Evolutionary conservation across 805 yeast species (phyloP), one percentile per base, ranked within the genome.

Genomic region (Priceomyces fermenticarens): DNA sequence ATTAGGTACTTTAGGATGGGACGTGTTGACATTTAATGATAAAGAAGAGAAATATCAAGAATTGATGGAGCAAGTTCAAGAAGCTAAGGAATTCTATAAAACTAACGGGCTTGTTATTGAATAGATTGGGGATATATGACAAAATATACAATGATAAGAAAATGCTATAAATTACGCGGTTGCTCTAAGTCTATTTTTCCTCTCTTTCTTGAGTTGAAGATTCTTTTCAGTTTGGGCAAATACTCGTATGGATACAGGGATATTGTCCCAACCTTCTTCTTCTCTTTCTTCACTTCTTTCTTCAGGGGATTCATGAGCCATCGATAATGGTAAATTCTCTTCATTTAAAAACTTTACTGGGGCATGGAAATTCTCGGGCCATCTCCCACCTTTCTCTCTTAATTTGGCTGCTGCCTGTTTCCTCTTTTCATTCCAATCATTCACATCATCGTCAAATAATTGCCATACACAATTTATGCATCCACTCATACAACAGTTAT

Each of bases 381-480:
- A 70, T 10, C 60, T 48, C 16, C 73, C 67, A 2, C 75, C 75
- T 36, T 60, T 65, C 3, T 54, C 45, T 25, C 43, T 50, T 37
- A 78, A 56, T 11, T 50, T 53, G 4, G 49, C 35, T 0, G 74
- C 85, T 0, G 96, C 97, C 41, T 70, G 58, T 30, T 62, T 63
- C 13, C 95, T 68, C 53, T 70, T 63, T 1, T 47, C 57, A 53
- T 81, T 79, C 96, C 97, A 93, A 27, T 88, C 88, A 47, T 80
- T 82, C 37, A 90, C 54, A 58, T 93, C 98, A 39, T 91, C 97
- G 49, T 85, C 83, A 58, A 80, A 91, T 40, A 87, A 66, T 53
- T 90, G 97, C 98, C 98, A 93, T 2, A 91, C 98, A 62, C 99
- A 91, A 62, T 91, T 89, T 25, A 88, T 81, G 62, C 99, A 91